phyloP scores from a whole-genome alignment of 176 grass and related monocot genomes.

The Oryza australiensis region DNA sequence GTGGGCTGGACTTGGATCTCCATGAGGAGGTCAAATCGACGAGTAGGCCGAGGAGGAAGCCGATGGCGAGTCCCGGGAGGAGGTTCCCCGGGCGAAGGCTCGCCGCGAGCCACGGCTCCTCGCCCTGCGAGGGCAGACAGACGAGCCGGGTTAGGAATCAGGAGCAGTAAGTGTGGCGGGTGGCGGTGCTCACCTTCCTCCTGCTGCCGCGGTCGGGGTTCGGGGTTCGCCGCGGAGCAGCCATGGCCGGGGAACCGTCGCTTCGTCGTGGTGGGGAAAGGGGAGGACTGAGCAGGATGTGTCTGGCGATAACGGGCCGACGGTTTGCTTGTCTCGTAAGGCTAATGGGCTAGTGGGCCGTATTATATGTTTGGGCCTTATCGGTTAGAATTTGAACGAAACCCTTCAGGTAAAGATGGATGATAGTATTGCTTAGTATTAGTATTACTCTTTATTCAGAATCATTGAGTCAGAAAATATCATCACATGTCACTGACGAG shows the following conservation, averaged over 20 bases:
- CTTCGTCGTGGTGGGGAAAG: neutral
- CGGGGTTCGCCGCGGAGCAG: conserved; percentile 43
- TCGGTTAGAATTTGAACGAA: neutral
- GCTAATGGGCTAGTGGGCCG: neutral
- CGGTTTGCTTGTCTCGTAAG: neutral
- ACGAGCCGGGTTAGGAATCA: neutral
- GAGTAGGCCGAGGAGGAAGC: conserved; percentile 74
- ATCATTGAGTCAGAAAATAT: no score
- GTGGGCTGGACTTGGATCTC: conserved; percentile 27
- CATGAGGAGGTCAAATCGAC: conserved; percentile 60
- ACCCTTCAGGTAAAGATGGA: neutral
- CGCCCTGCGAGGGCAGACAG: conserved; percentile 25
- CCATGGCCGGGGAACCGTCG: conserved; percentile 35
- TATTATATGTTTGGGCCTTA: neutral
- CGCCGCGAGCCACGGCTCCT: conserved; percentile 85
- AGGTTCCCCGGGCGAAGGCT: conserved; percentile 64
- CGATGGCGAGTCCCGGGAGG: conserved; percentile 74
- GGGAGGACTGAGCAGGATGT: neutral
- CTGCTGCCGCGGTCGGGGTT: conserved; percentile 10
- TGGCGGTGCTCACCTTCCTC: conserved; percentile 30
- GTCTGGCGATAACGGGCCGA: neutral
- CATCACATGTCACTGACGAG: no score
- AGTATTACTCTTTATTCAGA: no score
- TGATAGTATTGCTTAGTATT: no score
- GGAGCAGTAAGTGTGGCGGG: neutral